phyloP scores from a whole-genome alignment of 306 rosid species.

The Fragaria vesca region DNA sequence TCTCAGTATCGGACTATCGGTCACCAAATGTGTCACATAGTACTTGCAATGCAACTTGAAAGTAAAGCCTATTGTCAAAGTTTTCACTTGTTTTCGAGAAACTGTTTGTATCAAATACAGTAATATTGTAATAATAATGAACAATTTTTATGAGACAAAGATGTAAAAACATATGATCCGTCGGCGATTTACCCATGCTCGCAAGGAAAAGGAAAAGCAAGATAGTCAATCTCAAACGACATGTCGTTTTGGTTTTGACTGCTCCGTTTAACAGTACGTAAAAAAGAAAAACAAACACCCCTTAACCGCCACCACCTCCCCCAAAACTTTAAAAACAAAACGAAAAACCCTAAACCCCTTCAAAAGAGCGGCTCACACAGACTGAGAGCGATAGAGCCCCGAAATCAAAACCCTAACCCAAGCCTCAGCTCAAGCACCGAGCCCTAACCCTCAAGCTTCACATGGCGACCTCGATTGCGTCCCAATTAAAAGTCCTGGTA shows the following conservation, averaged over 20 bases:
- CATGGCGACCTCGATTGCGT: constrained; percentile 68
- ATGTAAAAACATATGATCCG: too few relatives aligned
- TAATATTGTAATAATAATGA: too few relatives aligned
- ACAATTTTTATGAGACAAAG: too few relatives aligned
- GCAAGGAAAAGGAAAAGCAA: too few relatives aligned
- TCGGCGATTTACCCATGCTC: too few relatives aligned
- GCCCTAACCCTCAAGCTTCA: neutral
- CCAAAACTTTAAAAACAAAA: neutral
- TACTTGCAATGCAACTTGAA: too few relatives aligned
- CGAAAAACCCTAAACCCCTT: neutral
- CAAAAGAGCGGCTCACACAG: neutral
- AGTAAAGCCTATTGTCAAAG: too few relatives aligned
- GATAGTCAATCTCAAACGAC: neutral
- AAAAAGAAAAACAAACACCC: neutral
- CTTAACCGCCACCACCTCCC: constrained; percentile 1
- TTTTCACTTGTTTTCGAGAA: too few relatives aligned
- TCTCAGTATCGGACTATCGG: too few relatives aligned
- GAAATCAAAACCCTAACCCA: neutral
- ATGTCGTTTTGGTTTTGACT: neutral
- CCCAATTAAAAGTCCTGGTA: constrained; percentile 61
- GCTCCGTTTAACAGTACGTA: neutral
- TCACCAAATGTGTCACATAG: too few relatives aligned
- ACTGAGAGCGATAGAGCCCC: neutral
- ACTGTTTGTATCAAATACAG: too few relatives aligned
- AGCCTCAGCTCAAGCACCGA: neutral